Conservation (phyloP, 2,329 filamentous ascomycete species). For the Cytospora mali region DNA sequence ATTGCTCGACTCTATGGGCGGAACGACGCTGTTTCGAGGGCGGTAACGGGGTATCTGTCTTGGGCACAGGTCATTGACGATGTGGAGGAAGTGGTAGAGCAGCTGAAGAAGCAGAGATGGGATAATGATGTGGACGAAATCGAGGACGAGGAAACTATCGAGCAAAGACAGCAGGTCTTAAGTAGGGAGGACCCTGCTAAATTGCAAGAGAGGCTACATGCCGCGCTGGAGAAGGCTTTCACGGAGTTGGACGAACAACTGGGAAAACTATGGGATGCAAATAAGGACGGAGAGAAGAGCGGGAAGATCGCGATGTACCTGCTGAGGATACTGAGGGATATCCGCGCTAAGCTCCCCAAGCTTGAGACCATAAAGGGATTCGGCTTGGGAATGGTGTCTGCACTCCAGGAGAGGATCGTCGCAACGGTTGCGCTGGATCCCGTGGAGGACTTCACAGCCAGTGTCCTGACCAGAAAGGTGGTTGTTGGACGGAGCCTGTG, state of each 20-base stretch:
- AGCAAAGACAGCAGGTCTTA: constrained; percentile 66
- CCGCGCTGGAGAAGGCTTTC: constrained; percentile 39
- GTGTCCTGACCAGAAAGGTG: constrained; percentile 46
- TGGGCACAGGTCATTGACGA: constrained; percentile 78
- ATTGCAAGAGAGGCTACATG: constrained; percentile 40
- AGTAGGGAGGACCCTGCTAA: constrained; percentile 61
- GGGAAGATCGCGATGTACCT: constrained; percentile 65
- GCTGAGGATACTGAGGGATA: constrained; percentile 72
- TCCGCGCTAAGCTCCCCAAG: constrained; percentile 67
- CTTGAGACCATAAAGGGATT: constrained; percentile 55
- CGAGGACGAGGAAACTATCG: constrained; percentile 72
- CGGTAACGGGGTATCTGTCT: constrained; percentile 65
- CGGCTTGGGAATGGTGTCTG: constrained; percentile 61
- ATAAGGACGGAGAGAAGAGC: constrained; percentile 49
- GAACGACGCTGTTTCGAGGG: constrained; percentile 64
- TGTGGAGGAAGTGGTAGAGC: constrained; percentile 63
- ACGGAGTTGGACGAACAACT: constrained; percentile 59
- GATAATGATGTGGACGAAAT: constrained; percentile 74
- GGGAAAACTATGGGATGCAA: constrained; percentile 50
- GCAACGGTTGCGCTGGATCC: constrained; percentile 52
- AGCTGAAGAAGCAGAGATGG: constrained; percentile 70
- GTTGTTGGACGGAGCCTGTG: constrained; percentile 71
- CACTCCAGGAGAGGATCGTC: constrained; percentile 66
- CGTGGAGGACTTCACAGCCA: constrained; percentile 50
- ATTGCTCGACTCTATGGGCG: constrained; percentile 72